Percentiles rank a stretch among this genome's conserved stretches.
Conservation (phyloP, 768 basidiomycete species). For the Serendipita vermifera region DNA sequence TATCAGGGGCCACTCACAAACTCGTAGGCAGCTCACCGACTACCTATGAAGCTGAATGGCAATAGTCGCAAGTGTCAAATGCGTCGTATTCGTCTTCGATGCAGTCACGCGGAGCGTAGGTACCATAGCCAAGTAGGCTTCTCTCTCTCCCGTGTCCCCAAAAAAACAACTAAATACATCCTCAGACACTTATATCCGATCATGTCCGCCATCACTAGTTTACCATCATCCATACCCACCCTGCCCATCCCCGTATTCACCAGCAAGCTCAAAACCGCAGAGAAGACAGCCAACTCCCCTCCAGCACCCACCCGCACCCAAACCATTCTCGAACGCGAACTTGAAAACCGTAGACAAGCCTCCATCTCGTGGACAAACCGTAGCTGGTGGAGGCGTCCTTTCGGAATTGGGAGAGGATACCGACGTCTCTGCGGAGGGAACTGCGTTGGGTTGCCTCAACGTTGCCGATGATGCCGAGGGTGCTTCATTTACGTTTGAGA, state of each 20-base stretch:
- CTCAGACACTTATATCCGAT: constrained; percentile 59
- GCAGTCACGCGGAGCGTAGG: constrained; percentile 66
- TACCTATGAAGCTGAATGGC: constrained; percentile 35
- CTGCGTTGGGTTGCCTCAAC: constrained; percentile 61
- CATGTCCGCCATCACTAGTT: constrained; percentile 52
- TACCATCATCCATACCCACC: constrained; percentile 53
- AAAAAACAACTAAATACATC: too few species aligned
- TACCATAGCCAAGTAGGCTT: constrained; percentile 70
- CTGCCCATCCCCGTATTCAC: constrained; percentile 57
- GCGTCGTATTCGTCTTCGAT: constrained; percentile 67
- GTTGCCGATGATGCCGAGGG: constrained; percentile 41
- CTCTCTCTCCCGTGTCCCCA: too few species aligned
- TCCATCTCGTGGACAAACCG: too few species aligned
- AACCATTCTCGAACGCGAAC: too few species aligned
- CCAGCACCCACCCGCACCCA: too few species aligned
- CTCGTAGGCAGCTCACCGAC: constrained; percentile 60
- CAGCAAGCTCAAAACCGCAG: constrained; percentile 62
- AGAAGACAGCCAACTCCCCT: too few species aligned
- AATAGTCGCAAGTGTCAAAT: constrained; percentile 31
- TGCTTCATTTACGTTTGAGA: constrained; percentile 53
- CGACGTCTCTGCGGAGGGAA: constrained; percentile 18
- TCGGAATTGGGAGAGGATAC: constrained; percentile 49
- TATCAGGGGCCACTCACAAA: constrained; percentile 70
- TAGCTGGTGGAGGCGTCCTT: constrained; percentile 45
- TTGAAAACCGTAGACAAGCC: too few species aligned